Percentiles rank a stretch among this genome's conserved stretches.
Evolutionary conservation across 345 rosid genomes (phyloP).

Genomic region (Camelina hispida): DNA sequence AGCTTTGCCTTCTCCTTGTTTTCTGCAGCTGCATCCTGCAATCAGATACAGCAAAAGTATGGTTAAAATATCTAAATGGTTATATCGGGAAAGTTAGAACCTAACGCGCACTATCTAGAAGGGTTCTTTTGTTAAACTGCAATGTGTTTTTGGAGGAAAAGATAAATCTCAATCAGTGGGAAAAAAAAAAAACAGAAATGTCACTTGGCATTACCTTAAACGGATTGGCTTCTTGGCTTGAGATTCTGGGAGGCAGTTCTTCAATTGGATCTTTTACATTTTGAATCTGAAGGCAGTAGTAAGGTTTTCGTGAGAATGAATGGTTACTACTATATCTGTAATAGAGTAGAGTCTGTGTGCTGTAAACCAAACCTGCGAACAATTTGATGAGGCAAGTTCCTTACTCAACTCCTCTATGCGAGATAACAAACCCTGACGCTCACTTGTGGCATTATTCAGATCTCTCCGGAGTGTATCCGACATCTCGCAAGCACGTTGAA

Average conservation of each 20-base stretch:
- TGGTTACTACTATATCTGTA: constrained; percentile 4
- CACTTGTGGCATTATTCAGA: constrained; percentile 46
- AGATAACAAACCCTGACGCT: constrained; percentile 53
- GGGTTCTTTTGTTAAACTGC: not conserved
- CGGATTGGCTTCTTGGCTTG: constrained; percentile 53
- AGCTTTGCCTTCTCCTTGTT: constrained; percentile 70
- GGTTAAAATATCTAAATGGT: constrained; percentile 1
- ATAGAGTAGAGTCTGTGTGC: constrained; percentile 15
- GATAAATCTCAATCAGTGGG: constrained; percentile 21
- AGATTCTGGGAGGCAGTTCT: constrained; percentile 47
- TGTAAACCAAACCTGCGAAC: constrained; percentile 52
- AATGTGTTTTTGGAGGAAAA: constrained; percentile 1
- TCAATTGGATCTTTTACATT: constrained; percentile 51
- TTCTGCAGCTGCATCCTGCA: constrained; percentile 52
- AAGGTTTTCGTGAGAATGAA: constrained; percentile 12
- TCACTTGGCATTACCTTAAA: constrained; percentile 49
- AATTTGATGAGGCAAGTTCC: constrained; percentile 32
- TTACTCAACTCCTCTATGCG: constrained; percentile 44
- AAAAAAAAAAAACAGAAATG: constrained; percentile 1
- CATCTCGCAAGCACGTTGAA: constrained; percentile 47
- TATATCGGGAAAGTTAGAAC: not conserved
- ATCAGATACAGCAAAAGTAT: constrained; percentile 19
- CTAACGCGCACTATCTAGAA: constrained; percentile 17
- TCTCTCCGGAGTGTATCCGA: constrained; percentile 48
- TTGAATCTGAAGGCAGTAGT: constrained; percentile 47